phyloP scores from a whole-genome alignment of 805 yeast genomes.

The Saturnispora galanensis region DNA sequence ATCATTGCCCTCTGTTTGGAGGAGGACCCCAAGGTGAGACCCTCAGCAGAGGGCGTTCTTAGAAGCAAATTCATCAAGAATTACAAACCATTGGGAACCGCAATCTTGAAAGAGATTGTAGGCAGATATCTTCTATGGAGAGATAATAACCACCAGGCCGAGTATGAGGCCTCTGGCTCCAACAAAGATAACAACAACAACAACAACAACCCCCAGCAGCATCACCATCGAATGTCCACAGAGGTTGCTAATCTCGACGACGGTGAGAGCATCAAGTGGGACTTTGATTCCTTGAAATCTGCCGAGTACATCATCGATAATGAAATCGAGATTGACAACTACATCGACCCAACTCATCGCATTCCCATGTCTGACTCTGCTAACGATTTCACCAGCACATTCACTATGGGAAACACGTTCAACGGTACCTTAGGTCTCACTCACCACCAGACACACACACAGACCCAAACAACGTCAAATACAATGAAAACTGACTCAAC shows the following conservation, averaged over 20 bases:
- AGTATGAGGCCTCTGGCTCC: conserved; percentile 35
- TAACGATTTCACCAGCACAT: conserved; percentile 12
- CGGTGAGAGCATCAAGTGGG: conserved; percentile 58
- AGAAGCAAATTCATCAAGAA: conserved; percentile 63
- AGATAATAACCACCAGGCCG: conserved; percentile 49
- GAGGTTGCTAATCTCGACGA: conserved; percentile 18
- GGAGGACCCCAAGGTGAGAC: conserved; percentile 84
- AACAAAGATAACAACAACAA: too few species aligned
- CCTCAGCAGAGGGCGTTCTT: conserved; percentile 73
- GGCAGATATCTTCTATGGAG: conserved; percentile 68
- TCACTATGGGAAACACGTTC: conserved; percentile 15
- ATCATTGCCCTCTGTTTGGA: conserved; percentile 86
- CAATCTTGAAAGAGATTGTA: conserved; percentile 61
- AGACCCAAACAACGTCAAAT: conserved; percentile 3
- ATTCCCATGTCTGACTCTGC: conserved; percentile 6
- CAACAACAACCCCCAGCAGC: too few species aligned
- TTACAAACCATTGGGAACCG: conserved; percentile 51
- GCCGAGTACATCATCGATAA: conserved; percentile 66
- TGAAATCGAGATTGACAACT: conserved; percentile 34
- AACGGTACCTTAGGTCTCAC: conserved; percentile 12
- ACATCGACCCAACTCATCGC: not conserved
- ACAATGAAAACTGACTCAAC: conserved; percentile 2
- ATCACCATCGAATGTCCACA: conserved; percentile 20
- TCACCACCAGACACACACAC: conserved; percentile 12
- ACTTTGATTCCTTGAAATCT: conserved; percentile 72